Evolutionary conservation across 805 yeast genomes (phyloP).

Genomic region (Starmerella apis): DNA sequence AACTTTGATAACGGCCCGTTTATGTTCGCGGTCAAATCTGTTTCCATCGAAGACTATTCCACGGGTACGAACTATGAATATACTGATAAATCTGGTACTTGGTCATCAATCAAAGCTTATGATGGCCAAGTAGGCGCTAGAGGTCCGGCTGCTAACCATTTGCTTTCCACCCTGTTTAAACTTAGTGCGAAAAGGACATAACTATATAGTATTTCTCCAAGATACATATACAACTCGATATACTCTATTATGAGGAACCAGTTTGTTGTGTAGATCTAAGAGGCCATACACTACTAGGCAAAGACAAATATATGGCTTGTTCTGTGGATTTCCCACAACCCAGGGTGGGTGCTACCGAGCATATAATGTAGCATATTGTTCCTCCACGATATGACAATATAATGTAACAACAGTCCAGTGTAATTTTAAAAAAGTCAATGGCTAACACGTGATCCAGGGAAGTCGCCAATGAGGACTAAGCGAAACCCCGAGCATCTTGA

Average conservation of each 20-base stretch:
- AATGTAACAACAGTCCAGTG: too few species aligned
- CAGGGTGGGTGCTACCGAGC: not conserved
- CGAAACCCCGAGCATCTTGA: conserved; percentile 7
- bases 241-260: too few species aligned
- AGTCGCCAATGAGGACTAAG: conserved; percentile 22
- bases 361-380: too few species aligned
- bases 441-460: conserved; percentile 1
- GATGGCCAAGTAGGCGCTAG: conserved; percentile 48
- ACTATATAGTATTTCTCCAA: not conserved
- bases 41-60: conserved; percentile 52
- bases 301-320: too few species aligned
- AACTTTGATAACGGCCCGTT: conserved; percentile 41
- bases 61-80: conserved; percentile 38
- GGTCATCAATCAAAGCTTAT: conserved; percentile 35
- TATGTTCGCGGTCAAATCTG: conserved; percentile 49
- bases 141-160: conserved; percentile 20
- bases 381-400: too few species aligned
- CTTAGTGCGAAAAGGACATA: conserved; percentile 10
- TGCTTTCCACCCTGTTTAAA: conserved; percentile 31
- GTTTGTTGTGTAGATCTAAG: too few species aligned
- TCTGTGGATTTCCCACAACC: not conserved
- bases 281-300: too few species aligned
- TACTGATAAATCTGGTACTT: conserved; percentile 35
- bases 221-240: too few species aligned
- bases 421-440: too few species aligned